Evolutionary conservation across 768 basidiomycete genomes (phyloP).

Genomic region (Pleurotus platypus): DNA sequence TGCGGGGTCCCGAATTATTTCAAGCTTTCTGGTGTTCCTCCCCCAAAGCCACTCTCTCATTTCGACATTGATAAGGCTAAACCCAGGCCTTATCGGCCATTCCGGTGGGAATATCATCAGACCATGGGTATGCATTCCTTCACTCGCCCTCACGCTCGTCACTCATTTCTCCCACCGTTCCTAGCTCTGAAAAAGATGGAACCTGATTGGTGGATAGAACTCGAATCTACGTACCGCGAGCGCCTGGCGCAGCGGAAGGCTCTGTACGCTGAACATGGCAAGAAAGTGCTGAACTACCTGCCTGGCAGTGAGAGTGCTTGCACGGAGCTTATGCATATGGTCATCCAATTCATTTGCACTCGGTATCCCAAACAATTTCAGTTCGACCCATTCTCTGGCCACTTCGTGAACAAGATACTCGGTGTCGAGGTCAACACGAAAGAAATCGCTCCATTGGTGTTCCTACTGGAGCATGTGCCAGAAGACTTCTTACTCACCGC

Average conservation of each 20-base stretch:
- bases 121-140: slow-evolving; percentile 44
- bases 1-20: slow-evolving; percentile 28
- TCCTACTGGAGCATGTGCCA: slow-evolving; percentile 48
- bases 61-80: slow-evolving; percentile 41
- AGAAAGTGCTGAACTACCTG: slow-evolving; percentile 37
- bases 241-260: slow-evolving; percentile 38
- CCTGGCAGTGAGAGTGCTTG: slow-evolving; percentile 49
- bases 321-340: slow-evolving; percentile 51
- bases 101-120: slow-evolving; percentile 54
- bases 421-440: slow-evolving; percentile 23
- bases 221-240: slow-evolving; percentile 46
- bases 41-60: slow-evolving; percentile 34
- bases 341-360: slow-evolving; percentile 50
- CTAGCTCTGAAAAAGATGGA: slow-evolving; percentile 45
- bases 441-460: slow-evolving; percentile 30
- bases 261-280: slow-evolving; percentile 34
- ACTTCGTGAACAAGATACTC: slow-evolving; percentile 43
- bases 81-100: slow-evolving; percentile 51
- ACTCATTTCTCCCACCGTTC: neutral
- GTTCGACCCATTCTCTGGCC: slow-evolving; percentile 26
- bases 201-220: slow-evolving; percentile 54
- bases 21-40: slow-evolving; percentile 38
- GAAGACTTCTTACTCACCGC: slow-evolving; percentile 47
- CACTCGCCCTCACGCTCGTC: neutral
- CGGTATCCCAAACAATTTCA: slow-evolving; percentile 55